Base-by-base conservation (phyloP, 805 yeast species). In the Kuraishia piskuri region DNA sequence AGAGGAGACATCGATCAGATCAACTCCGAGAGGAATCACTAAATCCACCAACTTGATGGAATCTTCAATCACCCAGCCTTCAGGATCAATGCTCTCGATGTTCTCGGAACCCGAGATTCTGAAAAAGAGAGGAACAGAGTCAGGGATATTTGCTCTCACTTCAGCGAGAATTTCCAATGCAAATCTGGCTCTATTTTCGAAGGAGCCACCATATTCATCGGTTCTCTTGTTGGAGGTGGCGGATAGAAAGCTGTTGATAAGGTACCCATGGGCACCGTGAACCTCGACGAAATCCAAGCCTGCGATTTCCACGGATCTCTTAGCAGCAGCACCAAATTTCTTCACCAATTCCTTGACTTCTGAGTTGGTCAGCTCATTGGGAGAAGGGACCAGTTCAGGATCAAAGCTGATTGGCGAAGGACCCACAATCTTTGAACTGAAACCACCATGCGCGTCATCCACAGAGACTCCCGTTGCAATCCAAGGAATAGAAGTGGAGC, bases 261-360 rank as follows among this genome's bases (percentile, higher is more conserved):
- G 64, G 59, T 79, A 82, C 2, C 89, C 88, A 63, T 83, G 82
- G 22, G 90, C 90, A 44, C 72, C 72, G 63, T 84, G 88, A 51
- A 84, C 69, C 61, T 83, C 88, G 49, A 86, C 78, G 57, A 83
- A 83, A 64, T 86, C 89, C 51, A 79, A 74, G 0, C 83, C 82
- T 7, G 82, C 75, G 37, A 68, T 65, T 14, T 70, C 73, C 36
- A 75, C 67, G 1, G 88, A 79, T 56, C 74, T 72, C 54, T 71
- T 67, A 1, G 84, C 81, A 24, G 82, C 78, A 1, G 56, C 60
- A 24, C 68, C 76, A 61, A 76, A 80, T 3, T 66, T 66, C 22
- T 69, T 58, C 20, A 79, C 67, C n/a, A 79, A 52, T 0, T 63
- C 62, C 31, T 70, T 57, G 54, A 79, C 69, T 50, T 81, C 79